Percentiles rank a stretch among this genome's conserved stretches.
Evolutionary conservation across 768 basidiomycete genomes (phyloP).

Genomic region (Fomitopsis pulvina): DNA sequence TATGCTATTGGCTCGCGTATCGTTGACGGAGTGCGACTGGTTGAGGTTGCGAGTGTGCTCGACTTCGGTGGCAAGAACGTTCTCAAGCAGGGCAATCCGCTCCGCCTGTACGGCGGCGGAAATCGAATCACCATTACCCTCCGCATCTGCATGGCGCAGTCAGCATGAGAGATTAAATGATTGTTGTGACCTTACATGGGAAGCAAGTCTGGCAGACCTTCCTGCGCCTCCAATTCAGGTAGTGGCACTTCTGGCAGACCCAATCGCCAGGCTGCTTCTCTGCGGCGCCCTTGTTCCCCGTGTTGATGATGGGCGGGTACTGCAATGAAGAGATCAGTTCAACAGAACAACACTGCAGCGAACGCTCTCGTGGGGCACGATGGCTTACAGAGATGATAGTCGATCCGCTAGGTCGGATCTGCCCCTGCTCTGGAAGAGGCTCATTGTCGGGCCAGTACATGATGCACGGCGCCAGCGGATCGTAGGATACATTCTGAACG

Average conservation of each 20-base stretch:
- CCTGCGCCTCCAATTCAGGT: conserved; percentile 80
- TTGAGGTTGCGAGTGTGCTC: conserved; percentile 13
- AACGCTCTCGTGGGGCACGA: not conserved
- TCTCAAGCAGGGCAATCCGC: conserved; percentile 72
- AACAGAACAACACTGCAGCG: conserved; percentile 1
- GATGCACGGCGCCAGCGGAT: conserved; percentile 68
- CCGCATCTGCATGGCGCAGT: conserved; percentile 50
- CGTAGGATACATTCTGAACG: conserved; percentile 72
- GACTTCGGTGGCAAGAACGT: conserved; percentile 54
- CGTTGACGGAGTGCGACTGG: conserved; percentile 12
- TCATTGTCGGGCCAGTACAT: conserved; percentile 94
- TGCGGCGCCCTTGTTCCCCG: conserved; percentile 83
- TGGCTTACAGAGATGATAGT: conserved; percentile 46
- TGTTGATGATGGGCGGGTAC: conserved; percentile 86
- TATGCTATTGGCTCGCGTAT: conserved; percentile 1
- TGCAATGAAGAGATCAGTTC: conserved; percentile 21
- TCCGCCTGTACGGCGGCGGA: conserved; percentile 81
- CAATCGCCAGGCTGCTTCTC: conserved; percentile 56
- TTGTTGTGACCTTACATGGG: conserved; percentile 48
- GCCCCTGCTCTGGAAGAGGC: conserved; percentile 71
- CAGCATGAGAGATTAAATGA: conserved; percentile 5
- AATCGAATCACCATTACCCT: conserved; percentile 85
- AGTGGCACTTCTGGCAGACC: conserved; percentile 81
- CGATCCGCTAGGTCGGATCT: conserved; percentile 54
- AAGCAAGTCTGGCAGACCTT: conserved; percentile 89